phyloP scores from a whole-genome alignment of 1,284 basidiomycete species.

The Sphagnurus paluster region DNA sequence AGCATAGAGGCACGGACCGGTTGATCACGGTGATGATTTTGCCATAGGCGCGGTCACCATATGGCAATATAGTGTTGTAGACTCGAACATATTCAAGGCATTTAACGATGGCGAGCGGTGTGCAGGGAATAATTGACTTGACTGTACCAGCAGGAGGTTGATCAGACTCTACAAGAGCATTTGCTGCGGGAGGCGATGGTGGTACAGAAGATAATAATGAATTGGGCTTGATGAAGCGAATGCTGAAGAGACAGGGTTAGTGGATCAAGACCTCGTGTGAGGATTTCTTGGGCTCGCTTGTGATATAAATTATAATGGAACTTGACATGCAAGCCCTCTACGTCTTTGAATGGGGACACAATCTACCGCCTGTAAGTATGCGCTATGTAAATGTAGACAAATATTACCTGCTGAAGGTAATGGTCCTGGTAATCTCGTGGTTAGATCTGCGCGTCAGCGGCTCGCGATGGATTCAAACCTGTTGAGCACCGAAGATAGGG shows the following conservation, averaged over 20 bases:
- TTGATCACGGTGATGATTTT: conserved; percentile 95
- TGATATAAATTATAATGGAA: conserved; percentile 97
- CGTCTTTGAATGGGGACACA: conserved; percentile 95
- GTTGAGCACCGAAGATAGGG: conserved; percentile 85
- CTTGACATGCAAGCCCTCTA: conserved; percentile 95
- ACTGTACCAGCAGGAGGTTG: conserved; percentile 78
- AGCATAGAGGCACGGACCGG: conserved; percentile 49
- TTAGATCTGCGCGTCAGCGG: conserved; percentile 3
- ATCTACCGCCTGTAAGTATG: conserved; percentile 47
- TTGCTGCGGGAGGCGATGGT: conserved; percentile 34
- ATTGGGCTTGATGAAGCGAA: conserved; percentile 73
- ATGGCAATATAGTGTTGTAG: conserved; percentile 89
- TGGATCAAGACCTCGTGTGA: not conserved
- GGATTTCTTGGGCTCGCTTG: conserved; percentile 58
- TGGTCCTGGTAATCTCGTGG: conserved; percentile 68
- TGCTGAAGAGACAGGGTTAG: conserved; percentile 41
- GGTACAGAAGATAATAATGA: conserved; percentile 55
- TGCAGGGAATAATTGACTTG: conserved; percentile 96
- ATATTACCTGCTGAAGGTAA: conserved; percentile 83
- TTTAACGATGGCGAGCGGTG: conserved; percentile 95
- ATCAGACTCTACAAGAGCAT: conserved; percentile 50
- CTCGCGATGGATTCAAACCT: conserved; percentile 47
- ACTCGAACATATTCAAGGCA: conserved; percentile 89
- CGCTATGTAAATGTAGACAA: not conserved
- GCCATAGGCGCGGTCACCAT: conserved; percentile 94